phyloP scores from a whole-genome alignment of 2,329 filamentous ascomycete species.

The Cercospora sp. region DNA sequence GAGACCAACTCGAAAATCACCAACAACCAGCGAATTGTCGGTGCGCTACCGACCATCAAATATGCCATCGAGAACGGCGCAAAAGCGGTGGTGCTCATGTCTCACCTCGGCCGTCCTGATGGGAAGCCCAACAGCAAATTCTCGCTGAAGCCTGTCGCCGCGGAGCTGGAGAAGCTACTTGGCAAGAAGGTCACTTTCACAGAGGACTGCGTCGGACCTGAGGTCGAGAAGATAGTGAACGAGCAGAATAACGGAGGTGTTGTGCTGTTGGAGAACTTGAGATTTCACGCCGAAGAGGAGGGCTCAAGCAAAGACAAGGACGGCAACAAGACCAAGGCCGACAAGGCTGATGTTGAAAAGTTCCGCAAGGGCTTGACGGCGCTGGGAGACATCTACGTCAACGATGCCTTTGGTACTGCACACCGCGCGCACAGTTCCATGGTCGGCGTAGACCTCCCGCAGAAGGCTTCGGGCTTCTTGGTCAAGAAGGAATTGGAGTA shows the following conservation, averaged over 20 bases:
- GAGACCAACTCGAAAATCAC: conserved; percentile 79
- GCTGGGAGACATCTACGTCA: conserved; percentile 94
- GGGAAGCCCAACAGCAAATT: conserved; percentile 89
- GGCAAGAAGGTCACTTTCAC: conserved; percentile 84
- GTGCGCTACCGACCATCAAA: conserved; percentile 60
- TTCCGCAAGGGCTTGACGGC: conserved; percentile 95
- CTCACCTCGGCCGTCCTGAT: conserved; percentile 93
- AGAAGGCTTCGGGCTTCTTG: conserved; percentile 96
- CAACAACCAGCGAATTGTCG: conserved; percentile 97
- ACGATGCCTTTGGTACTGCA: conserved; percentile 97
- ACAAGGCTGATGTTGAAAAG: conserved; percentile 85
- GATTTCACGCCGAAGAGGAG: conserved; percentile 98
- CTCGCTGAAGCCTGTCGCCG: conserved; percentile 85
- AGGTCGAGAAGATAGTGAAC: conserved; percentile 87
- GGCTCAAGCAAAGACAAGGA: conserved; percentile 90
- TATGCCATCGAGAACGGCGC: conserved; percentile 44
- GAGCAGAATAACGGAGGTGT: conserved; percentile 78
- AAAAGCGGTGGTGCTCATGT: conserved; percentile 88
- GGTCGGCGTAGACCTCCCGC: conserved; percentile 92
- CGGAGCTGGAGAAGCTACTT: conserved; percentile 74
- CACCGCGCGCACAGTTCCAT: conserved; percentile 99
- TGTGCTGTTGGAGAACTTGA: conserved; percentile 93
- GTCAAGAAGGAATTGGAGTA: conserved; percentile 99
- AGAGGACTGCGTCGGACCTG: conserved; percentile 83
- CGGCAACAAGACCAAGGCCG: conserved; percentile 97